A percentile compares a stretch with the other conserved stretches of the same genome.
Conservation (phyloP, 2,329 filamentous ascomycete species). For the Ophiostoma ips region DNA sequence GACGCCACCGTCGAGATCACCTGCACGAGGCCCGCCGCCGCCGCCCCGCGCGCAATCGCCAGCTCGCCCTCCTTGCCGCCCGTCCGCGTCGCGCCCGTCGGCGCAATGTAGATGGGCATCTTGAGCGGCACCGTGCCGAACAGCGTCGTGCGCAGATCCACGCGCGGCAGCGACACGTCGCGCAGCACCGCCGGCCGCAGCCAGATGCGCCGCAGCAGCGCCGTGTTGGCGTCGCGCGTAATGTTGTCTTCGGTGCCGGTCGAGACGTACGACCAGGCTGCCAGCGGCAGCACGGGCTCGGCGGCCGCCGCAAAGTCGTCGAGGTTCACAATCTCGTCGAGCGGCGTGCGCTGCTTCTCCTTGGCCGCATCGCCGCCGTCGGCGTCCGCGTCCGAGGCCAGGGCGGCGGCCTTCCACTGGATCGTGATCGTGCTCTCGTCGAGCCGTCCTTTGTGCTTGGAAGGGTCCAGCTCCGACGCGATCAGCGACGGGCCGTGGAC, state of each 20-base stretch:
- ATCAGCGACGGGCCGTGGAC: constrained; percentile 33
- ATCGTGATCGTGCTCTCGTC: constrained; percentile 25
- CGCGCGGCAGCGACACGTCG: constrained; percentile 26
- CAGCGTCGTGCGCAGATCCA: constrained; percentile 26
- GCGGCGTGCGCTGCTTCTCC: constrained; percentile 3
- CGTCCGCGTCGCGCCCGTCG: constrained; percentile 34
- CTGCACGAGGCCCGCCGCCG: constrained; percentile 33
- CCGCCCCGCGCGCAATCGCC: constrained; percentile 34
- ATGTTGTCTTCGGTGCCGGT: constrained; percentile 39
- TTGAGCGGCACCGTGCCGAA: constrained; percentile 24
- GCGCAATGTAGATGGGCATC: constrained; percentile 35
- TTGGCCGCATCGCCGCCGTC: neutral
- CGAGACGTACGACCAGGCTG: constrained; percentile 42
- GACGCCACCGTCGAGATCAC: constrained; percentile 19
- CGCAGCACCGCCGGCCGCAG: constrained; percentile 37
- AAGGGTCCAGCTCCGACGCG: constrained; percentile 26
- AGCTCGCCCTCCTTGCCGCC: constrained; percentile 38
- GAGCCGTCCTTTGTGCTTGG: constrained; percentile 34
- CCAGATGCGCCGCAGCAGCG: constrained; percentile 33
- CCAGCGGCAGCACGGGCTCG: constrained; percentile 28
- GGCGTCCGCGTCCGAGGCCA: constrained; percentile 9
- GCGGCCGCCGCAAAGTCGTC: constrained; percentile 36
- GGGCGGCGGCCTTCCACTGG: constrained; percentile 9
- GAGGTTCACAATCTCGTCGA: constrained; percentile 18
- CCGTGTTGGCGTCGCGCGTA: constrained; percentile 34